Conservation (phyloP, 169 alveolate genomes). For the Plasmodium fragile region DNA sequence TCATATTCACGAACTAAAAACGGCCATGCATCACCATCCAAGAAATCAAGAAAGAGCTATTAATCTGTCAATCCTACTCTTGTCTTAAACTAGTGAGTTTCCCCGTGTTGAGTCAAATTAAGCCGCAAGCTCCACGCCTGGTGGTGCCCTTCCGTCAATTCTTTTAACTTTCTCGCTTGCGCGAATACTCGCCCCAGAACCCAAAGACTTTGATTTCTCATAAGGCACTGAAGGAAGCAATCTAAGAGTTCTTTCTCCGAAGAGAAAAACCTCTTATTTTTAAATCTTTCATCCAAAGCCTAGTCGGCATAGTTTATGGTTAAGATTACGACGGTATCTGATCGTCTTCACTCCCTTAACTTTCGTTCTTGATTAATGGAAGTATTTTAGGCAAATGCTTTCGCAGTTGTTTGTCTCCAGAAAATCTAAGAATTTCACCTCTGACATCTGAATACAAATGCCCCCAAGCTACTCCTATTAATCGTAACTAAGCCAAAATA, state of each 20-base stretch:
- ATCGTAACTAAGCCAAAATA: slow-evolving; percentile 87
- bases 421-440: slow-evolving; percentile 94
- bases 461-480: slow-evolving; percentile 94
- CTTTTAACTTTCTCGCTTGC: slow-evolving; percentile 96
- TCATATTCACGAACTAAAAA: slow-evolving; percentile 90
- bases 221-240: slow-evolving; percentile 90
- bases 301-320: slow-evolving; percentile 95
- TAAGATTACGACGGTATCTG: slow-evolving; percentile 94
- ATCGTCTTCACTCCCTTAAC: slow-evolving; percentile 94
- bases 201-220: slow-evolving; percentile 94
- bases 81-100: slow-evolving; percentile 93
- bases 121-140: slow-evolving; percentile 95
- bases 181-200: slow-evolving; percentile 96
- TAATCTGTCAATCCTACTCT: slow-evolving; percentile 92
- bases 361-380: slow-evolving; percentile 94
- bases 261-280: neutral
- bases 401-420: slow-evolving; percentile 93
- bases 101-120: slow-evolving; percentile 94
- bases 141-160: slow-evolving; percentile 95
- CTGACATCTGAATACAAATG: slow-evolving; percentile 93
- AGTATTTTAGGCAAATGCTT: slow-evolving; percentile 93
- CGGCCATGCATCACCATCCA: slow-evolving; percentile 95
- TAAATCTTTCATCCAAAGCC: slow-evolving; percentile 66
- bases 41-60: slow-evolving; percentile 92
- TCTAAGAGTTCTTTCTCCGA: slow-evolving; percentile 92